phyloP scores from a whole-genome alignment of 768 basidiomycete genomes.

The Mycena amicta region DNA sequence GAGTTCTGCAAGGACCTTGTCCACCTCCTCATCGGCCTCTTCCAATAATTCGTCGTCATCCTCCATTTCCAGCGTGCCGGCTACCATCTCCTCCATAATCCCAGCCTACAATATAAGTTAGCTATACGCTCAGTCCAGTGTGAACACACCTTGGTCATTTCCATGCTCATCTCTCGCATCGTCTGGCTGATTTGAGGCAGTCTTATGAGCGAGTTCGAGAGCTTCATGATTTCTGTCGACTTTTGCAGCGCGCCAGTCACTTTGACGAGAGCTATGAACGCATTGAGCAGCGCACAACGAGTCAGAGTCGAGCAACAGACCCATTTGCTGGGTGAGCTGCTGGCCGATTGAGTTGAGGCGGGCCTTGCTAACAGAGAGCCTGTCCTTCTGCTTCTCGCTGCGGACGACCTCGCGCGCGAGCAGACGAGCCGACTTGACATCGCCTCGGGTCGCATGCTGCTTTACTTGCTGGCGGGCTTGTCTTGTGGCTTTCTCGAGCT shows the following conservation, averaged over 20 bases:
- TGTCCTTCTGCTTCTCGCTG: conserved; percentile 92
- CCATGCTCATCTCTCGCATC: conserved; percentile 99
- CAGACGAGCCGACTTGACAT: conserved; percentile 89
- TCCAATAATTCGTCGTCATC: conserved; percentile 95
- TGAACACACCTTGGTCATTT: conserved; percentile 94
- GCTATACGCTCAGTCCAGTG: too few relatives aligned
- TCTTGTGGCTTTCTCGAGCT: conserved; percentile 82
- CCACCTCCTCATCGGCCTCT: conserved; percentile 96
- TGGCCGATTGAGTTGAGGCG: conserved; percentile 86
- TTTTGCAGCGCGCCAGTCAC: conserved; percentile 98
- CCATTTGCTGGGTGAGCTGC: conserved; percentile 89
- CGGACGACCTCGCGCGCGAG: conserved; percentile 93
- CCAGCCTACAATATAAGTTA: conserved; percentile 82
- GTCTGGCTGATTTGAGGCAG: conserved; percentile 89
- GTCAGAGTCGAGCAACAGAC: conserved; percentile 49
- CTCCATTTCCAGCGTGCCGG: conserved; percentile 87
- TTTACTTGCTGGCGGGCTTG: conserved; percentile 85
- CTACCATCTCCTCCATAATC: conserved; percentile 97
- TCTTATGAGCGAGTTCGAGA: conserved; percentile 90
- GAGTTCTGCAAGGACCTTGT: conserved; percentile 92
- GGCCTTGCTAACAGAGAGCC: conserved; percentile 91
- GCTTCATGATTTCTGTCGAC: conserved; percentile 98
- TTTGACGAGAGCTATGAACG: conserved; percentile 81
- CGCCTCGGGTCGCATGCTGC: conserved; percentile 87
- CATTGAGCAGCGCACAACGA: conserved; percentile 1